A percentile compares a stretch with the other conserved stretches of the same genome.
phyloP scores from a whole-genome alignment of 2,329 filamentous ascomycete species.

The Hymenoscyphus albidus region DNA sequence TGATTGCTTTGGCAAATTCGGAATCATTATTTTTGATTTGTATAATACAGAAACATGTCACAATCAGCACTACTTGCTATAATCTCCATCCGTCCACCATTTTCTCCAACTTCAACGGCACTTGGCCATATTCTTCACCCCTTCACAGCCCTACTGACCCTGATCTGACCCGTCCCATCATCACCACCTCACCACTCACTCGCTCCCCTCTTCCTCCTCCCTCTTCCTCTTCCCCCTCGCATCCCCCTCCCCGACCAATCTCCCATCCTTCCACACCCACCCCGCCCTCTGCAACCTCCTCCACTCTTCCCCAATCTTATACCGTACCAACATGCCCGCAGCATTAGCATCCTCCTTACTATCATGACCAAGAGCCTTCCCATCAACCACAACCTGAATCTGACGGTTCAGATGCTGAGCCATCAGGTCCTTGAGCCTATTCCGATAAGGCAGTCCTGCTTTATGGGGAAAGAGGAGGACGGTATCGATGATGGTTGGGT shows the following conservation, averaged over 20 bases:
- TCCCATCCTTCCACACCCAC: constrained; percentile 57
- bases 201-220: background rate
- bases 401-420: constrained; percentile 64
- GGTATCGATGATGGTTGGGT: constrained; percentile 82
- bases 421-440: constrained; percentile 73
- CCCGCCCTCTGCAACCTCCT: constrained; percentile 60
- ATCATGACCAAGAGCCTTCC: constrained; percentile 65
- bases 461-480: constrained; percentile 78
- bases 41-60: background rate
- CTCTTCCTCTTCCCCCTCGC: constrained; percentile 12
- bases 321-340: constrained; percentile 78
- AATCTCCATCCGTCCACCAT: too few relatives aligned
- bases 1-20: background rate
- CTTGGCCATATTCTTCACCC: background rate
- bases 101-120: too few relatives aligned
- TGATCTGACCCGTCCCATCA: background rate
- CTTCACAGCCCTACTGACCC: background rate
- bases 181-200: constrained; percentile 2
- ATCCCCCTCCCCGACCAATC: constrained; percentile 26
- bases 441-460: constrained; percentile 70
- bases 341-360: constrained; percentile 87
- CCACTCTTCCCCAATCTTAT: constrained; percentile 69
- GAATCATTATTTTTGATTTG: background rate
- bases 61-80: background rate
- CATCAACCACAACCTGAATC: constrained; percentile 66